Base-by-base conservation (phyloP, 2,329 filamentous ascomycete species). In the Diaporthe vaccinii region DNA sequence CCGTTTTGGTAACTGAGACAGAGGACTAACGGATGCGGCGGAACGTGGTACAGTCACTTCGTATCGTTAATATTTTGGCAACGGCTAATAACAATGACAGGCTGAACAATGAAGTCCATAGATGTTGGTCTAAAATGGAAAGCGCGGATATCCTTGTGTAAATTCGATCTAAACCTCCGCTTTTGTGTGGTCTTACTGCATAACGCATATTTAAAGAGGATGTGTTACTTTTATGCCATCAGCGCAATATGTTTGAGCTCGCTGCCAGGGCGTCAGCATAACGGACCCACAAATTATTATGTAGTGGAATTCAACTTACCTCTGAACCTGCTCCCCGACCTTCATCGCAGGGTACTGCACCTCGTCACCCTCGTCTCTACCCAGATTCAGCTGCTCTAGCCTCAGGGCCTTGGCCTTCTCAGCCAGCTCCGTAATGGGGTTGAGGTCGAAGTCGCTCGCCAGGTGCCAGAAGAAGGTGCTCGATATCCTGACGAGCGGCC, bases 401-500 rank as follows among this genome's bases (percentile, higher is more conserved):
- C 88, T 82, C 3, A 91, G 82, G 57, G 79, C 79, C 67, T 78
- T 82, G 7, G 89, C 89, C 77, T 82, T 82, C 58, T 86, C 85
- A 1, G 82, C 85, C 51, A 91, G 83, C 71, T 80, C 81, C 1
- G 87, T 86, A 57, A 91, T 84, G 2, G 90, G 90, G 4, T 79
- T 82, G 9, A 92, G 82, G 74, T 91, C 89, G 74, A 87, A 87
- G 78, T 92, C 90, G 25, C 88, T 90, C 57, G 85, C 86, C 36
- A 92, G 82, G 72, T 91, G 90, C 87, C 89, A 92, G 83, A 92
- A 92, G 74, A 91, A 85, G 4, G 90, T 92, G 67, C 88, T 90
- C 49, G 89, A 90, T 80, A 92, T 91, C 67, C 90, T 85, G 22
- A 91, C 80, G 3, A 89, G 84, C 17, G 90, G 90, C 0, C 89